Conservation (phyloP, 2,329 filamentous ascomycete species). For the Aaosphaeria pasadenensis region DNA sequence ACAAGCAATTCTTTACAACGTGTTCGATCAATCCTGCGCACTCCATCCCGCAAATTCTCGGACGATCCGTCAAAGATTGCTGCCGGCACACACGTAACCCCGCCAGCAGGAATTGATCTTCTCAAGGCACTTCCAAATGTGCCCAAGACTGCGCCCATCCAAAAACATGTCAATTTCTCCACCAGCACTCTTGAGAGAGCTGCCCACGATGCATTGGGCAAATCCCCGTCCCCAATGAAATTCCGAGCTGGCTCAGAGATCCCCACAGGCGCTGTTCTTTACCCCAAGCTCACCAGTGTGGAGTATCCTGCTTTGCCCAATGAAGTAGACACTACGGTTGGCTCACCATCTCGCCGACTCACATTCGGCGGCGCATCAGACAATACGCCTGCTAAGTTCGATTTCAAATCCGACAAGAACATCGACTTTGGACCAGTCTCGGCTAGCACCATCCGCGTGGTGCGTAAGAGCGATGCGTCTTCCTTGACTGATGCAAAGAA, state of each 20-base stretch:
- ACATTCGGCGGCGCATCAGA: conserved; percentile 27
- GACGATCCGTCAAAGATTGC: conserved; percentile 58
- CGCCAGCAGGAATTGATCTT: conserved; percentile 28
- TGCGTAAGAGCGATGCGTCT: conserved; percentile 43
- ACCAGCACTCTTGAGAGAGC: conserved; percentile 58
- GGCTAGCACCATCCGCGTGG: conserved; percentile 40
- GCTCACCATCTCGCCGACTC: conserved; percentile 32
- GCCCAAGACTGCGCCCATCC: conserved; percentile 66
- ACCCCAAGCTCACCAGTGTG: conserved; percentile 27
- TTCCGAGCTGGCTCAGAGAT: conserved; percentile 32
- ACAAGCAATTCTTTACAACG: conserved; percentile 49
- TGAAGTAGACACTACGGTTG: conserved; percentile 18
- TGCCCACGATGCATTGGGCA: conserved; percentile 27
- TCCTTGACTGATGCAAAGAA: conserved; percentile 37
- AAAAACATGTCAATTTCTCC: conserved; percentile 81
- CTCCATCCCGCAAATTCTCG: conserved; percentile 58
- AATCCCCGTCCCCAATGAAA: conserved; percentile 36
- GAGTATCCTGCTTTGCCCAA: conserved; percentile 38
- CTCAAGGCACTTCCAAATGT: conserved; percentile 44
- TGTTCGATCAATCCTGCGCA: conserved; percentile 64
- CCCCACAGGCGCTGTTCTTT: conserved; percentile 28
- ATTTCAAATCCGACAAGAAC: conserved; percentile 45
- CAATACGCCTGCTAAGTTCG: conserved; percentile 43
- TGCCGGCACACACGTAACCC: conserved; percentile 52
- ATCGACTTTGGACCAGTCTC: conserved; percentile 44